Evolutionary conservation across 345 rosid species (phyloP).

Genomic region (Aegle marmelos): DNA sequence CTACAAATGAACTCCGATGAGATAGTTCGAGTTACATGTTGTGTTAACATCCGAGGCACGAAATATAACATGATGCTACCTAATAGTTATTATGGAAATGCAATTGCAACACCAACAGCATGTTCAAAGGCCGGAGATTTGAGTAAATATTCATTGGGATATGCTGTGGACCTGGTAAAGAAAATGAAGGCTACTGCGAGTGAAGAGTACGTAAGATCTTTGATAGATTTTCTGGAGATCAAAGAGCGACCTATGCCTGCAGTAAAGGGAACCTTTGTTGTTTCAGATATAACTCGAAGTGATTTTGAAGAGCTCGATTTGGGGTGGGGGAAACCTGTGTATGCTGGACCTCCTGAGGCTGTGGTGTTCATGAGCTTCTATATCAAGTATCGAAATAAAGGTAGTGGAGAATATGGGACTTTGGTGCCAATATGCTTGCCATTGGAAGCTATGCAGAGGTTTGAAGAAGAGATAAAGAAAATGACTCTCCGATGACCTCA

Average conservation of each 20-base stretch:
- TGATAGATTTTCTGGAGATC: constrained; percentile 16
- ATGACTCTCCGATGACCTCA: not conserved
- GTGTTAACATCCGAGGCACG: constrained; percentile 7
- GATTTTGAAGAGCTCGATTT: constrained; percentile 19
- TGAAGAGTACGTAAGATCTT: constrained; percentile 21
- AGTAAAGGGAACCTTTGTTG: not conserved
- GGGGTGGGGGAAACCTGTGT: constrained; percentile 27
- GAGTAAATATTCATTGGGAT: constrained; percentile 22
- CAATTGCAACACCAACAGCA: constrained; percentile 28
- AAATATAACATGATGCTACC: not conserved
- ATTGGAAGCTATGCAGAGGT: constrained; percentile 14
- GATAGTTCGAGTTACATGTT: not conserved
- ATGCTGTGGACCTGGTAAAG: constrained; percentile 29
- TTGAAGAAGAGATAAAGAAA: constrained; percentile 5
- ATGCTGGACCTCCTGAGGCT: constrained; percentile 18
- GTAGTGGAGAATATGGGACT: constrained; percentile 20
- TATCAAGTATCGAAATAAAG: constrained; percentile 4
- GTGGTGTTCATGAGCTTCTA: not conserved
- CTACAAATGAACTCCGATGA: constrained; percentile 18
- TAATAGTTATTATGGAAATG: constrained; percentile 44
- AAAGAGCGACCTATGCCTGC: constrained; percentile 4
- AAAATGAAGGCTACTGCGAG: constrained; percentile 25
- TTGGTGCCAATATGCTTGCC: constrained; percentile 23
- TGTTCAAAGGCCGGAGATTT: constrained; percentile 24
- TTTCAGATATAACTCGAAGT: constrained; percentile 3